Evolutionary conservation across 176 grass and related monocot genomes (phyloP).

Genomic region (Luzula sylvatica): DNA sequence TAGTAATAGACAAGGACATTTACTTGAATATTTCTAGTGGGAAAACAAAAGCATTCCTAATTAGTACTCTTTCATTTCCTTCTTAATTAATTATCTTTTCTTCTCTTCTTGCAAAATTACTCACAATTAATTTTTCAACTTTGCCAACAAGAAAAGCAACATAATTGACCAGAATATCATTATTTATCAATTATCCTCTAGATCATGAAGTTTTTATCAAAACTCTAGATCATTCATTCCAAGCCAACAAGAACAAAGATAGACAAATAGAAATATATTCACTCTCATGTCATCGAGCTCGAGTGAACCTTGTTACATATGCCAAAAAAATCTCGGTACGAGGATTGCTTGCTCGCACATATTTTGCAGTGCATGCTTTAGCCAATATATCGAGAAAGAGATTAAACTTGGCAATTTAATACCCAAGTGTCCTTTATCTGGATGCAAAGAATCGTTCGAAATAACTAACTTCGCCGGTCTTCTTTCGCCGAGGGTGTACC

Average conservation of each 20-base stretch:
- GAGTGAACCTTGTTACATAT: neutral
- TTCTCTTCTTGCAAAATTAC: neutral
- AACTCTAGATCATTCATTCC: neutral
- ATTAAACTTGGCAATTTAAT: neutral
- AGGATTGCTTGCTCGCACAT: neutral
- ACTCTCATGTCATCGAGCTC: neutral
- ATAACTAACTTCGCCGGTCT: neutral
- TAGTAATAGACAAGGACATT: too few relatives aligned
- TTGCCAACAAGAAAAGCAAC: neutral
- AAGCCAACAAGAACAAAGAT: neutral
- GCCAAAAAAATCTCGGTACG: neutral
- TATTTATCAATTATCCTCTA: neutral
- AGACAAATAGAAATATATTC: neutral
- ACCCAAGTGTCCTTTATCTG: neutral
- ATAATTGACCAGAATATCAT: neutral
- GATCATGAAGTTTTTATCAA: neutral
- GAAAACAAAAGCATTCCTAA: too few relatives aligned
- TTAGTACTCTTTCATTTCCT: too few relatives aligned
- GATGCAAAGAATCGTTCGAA: neutral
- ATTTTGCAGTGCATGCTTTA: conserved; percentile 1
- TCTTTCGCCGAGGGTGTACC: neutral
- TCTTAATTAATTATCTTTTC: neutral
- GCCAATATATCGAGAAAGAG: neutral
- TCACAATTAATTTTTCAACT: neutral
- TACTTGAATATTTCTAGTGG: too few relatives aligned